phyloP scores from a whole-genome alignment of 2,329 filamentous ascomycete species.

The Podosphaera xanthii region DNA sequence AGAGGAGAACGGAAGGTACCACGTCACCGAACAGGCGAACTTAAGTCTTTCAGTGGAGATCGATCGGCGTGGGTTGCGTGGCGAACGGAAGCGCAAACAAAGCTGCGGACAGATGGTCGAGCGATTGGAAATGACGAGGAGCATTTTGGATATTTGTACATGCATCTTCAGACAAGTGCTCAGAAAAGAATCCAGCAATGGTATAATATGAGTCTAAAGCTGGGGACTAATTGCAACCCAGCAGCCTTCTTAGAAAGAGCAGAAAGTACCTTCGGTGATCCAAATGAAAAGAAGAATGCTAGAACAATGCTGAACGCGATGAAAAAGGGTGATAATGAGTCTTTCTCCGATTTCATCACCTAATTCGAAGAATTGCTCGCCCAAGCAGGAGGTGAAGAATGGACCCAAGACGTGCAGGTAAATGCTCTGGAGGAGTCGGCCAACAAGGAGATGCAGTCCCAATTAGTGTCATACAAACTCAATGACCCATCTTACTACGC shows the following conservation, averaged over 20 bases:
- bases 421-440: background rate
- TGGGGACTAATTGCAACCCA: too few species aligned
- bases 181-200: background rate
- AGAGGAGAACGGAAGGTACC: too few species aligned
- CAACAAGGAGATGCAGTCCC: too few species aligned
- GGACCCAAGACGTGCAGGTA: background rate
- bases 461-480: too few species aligned
- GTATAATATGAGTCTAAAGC: too few species aligned
- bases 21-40: background rate
- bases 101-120: background rate
- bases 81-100: background rate
- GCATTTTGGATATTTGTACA: background rate
- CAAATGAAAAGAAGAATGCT: background rate
- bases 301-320: background rate
- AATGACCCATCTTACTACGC: too few species aligned
- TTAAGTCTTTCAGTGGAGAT: background rate
- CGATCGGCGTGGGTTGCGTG: background rate
- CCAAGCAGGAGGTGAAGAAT: background rate
- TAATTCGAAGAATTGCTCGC: too few species aligned
- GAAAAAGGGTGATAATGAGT: background rate
- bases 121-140: background rate
- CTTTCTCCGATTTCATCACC: too few species aligned
- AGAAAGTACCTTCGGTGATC: background rate
- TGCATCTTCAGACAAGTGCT: background rate
- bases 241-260: too few species aligned